Conservation (phyloP, 306 rosid genomes). For the Oemleria cerasiformis region DNA sequence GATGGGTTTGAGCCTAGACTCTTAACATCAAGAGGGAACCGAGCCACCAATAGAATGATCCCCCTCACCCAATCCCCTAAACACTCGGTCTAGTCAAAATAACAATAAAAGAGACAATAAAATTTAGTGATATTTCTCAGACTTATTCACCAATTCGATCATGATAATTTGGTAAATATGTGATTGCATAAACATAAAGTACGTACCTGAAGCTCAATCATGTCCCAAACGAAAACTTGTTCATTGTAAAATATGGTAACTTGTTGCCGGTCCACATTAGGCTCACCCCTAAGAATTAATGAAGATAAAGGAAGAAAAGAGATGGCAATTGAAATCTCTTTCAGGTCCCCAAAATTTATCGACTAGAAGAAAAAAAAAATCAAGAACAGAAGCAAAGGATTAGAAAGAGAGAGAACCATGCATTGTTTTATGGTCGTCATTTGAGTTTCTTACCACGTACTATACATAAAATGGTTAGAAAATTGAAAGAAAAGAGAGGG, state of each 20-base stretch:
- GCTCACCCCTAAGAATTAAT: constrained; percentile 12
- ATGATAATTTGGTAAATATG: too few species aligned
- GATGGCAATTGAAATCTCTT: background rate
- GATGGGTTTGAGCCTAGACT: too few species aligned
- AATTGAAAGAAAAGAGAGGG: background rate
- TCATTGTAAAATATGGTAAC: constrained; percentile 23
- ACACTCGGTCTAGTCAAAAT: too few species aligned
- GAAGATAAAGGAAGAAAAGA: background rate
- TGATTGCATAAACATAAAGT: too few species aligned
- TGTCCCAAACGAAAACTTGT: constrained; percentile 18
- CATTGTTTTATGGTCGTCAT: background rate
- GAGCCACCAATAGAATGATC: too few species aligned
- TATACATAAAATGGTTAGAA: background rate
- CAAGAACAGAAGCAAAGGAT: background rate
- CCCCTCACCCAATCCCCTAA: too few species aligned
- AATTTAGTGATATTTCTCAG: too few species aligned
- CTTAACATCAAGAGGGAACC: too few species aligned
- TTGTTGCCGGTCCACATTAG: constrained; percentile 1
- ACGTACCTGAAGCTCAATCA: constrained; percentile 32
- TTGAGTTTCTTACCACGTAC: background rate
- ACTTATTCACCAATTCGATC: too few species aligned
- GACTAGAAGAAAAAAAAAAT: background rate
- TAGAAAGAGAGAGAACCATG: background rate
- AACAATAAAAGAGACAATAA: too few species aligned
- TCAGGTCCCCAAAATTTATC: background rate